These are phyloP conservation scores for Vinca major DNA, from an alignment of 305 asterid species.

Conservation along the genomic window DNA sequence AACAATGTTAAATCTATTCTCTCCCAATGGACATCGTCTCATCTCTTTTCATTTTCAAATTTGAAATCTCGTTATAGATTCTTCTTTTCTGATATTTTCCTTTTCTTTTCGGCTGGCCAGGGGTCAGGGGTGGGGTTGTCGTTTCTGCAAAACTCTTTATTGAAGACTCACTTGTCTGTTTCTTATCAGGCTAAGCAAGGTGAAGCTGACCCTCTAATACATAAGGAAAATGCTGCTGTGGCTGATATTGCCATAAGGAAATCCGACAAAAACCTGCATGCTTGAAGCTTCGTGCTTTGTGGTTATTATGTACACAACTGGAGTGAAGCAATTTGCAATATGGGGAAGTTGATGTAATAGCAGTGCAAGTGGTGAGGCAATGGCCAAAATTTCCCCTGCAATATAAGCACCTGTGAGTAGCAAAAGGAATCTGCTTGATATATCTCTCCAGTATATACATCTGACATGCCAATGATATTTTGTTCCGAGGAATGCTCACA, in stretches of 20 bases:
- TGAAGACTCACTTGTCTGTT: background rate
- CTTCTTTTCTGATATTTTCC: background rate
- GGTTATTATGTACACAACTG: constrained; percentile 1
- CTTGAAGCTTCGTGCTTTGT: constrained; percentile 20
- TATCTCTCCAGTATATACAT: constrained; percentile 17
- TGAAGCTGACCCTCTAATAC: constrained; percentile 56
- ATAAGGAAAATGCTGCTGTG: constrained; percentile 36
- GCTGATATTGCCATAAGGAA: constrained; percentile 35
- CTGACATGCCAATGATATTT: constrained; percentile 26
- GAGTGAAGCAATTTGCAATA: constrained; percentile 5
- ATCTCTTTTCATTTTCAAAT: background rate
- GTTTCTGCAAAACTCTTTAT: background rate
- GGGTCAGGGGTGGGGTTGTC: background rate
- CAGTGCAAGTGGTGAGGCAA: constrained; percentile 15
- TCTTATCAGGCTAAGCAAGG: constrained; percentile 43
- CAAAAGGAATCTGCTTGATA: constrained; percentile 10
- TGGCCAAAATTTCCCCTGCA: constrained; percentile 19
- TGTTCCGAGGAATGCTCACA: constrained; percentile 2
- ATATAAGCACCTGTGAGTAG: constrained; percentile 19
- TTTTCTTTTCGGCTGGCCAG: background rate
- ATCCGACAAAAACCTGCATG: constrained; percentile 42
- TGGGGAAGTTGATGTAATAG: constrained; percentile 2
- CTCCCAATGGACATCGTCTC: background rate
- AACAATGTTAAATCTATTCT: constrained; percentile 17
- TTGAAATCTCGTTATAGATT: constrained; percentile 6